Conservation (phyloP, 2,329 filamentous ascomycete species). For the Thielaviopsis musarum region DNA sequence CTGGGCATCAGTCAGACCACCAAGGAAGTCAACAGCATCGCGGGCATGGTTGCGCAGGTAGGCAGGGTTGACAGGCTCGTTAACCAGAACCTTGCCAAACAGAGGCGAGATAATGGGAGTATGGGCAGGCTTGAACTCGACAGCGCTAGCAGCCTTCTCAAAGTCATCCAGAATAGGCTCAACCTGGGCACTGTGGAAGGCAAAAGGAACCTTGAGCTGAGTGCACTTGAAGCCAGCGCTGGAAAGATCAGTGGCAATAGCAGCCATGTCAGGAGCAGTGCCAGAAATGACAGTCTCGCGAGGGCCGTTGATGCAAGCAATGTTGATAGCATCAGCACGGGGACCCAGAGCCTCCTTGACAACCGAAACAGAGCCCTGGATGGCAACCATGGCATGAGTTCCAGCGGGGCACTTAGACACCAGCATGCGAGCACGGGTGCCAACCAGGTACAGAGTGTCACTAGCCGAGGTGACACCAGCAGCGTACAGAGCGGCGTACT, state of each 20-base stretch:
- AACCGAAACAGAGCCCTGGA: slow-evolving; percentile 31
- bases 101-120: slow-evolving; percentile 53
- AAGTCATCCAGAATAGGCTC: slow-evolving; percentile 42
- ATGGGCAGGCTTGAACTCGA: slow-evolving; percentile 23
- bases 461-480: slow-evolving; percentile 54
- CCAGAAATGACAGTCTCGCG: slow-evolving; percentile 56
- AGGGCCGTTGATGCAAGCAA: slow-evolving; percentile 62
- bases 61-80: slow-evolving; percentile 31
- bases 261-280: slow-evolving; percentile 23
- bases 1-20: slow-evolving; percentile 38
- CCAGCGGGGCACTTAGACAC: slow-evolving; percentile 46
- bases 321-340: slow-evolving; percentile 24
- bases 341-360: slow-evolving; percentile 35
- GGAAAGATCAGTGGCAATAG: slow-evolving; percentile 24
- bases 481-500: slow-evolving; percentile 56
- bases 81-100: slow-evolving; percentile 34
- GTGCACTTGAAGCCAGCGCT: slow-evolving; percentile 25
- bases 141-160: slow-evolving; percentile 25
- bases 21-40: slow-evolving; percentile 48
- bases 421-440: slow-evolving; percentile 47
- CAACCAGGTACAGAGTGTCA: slow-evolving; percentile 58
- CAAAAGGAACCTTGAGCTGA: slow-evolving; percentile 32
- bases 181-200: slow-evolving; percentile 37
- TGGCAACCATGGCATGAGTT: slow-evolving; percentile 43
- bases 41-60: slow-evolving; percentile 47